These are phyloP conservation scores for Microglena sp. DNA, from an alignment of 139 green algal species.

Conservation along the genomic window DNA sequence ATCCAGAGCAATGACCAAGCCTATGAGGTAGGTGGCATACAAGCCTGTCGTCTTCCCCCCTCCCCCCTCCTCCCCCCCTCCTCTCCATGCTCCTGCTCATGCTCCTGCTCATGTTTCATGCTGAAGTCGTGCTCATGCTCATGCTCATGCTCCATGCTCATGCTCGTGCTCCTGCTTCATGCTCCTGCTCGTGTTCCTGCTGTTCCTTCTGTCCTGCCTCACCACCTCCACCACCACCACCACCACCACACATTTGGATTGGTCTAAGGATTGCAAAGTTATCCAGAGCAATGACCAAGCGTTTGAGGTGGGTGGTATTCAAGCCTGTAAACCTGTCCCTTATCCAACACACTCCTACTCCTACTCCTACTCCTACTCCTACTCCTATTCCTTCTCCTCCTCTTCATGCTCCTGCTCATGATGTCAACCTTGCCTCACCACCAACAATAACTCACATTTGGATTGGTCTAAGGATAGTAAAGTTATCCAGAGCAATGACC, in stretches of 20 bases:
- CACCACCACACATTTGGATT: constrained; percentile 56
- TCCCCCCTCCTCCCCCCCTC: neutral
- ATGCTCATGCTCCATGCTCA: too few species aligned
- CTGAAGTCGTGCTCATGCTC: neutral
- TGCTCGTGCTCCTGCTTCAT: too few species aligned
- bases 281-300: constrained; percentile 41
- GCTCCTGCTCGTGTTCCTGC: too few species aligned
- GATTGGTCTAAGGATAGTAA: constrained; percentile 45
- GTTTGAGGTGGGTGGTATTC: constrained; percentile 15
- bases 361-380: neutral
- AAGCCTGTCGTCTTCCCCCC: too few species aligned
- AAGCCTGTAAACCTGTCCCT: neutral
- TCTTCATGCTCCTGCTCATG: too few species aligned
- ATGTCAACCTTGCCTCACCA: too few species aligned
- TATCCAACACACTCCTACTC: neutral
- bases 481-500: constrained; percentile 36
- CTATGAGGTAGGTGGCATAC: constrained; percentile 9
- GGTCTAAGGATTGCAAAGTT: constrained; percentile 32
- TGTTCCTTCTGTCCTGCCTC: too few species aligned
- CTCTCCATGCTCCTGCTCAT: neutral
- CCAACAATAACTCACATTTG: too few species aligned
- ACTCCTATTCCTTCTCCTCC: neutral
- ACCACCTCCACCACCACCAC: too few species aligned
- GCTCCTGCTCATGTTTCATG: neutral
- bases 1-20: constrained; percentile 38